Evolutionary conservation across 495 filamentous ascomycete genomes (phyloP).

Genomic region (Talaromyces stipitatus): DNA sequence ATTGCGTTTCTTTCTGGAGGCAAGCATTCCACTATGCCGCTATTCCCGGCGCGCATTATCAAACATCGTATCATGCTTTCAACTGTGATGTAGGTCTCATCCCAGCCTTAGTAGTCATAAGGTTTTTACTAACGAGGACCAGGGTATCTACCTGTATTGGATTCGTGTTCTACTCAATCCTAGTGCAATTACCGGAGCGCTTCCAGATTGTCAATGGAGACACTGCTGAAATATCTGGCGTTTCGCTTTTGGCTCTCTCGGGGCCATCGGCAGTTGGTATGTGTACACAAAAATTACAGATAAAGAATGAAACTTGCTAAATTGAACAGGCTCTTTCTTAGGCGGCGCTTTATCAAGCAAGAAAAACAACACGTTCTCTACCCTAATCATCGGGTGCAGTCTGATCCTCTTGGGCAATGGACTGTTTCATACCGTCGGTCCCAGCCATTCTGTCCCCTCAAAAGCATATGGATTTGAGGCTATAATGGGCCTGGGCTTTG

Average conservation of each 20-base stretch:
- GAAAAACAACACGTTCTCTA: conserved; percentile 41
- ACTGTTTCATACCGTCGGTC: conserved; percentile 11
- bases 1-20: not conserved
- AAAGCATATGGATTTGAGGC: conserved; percentile 34
- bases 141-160: conserved; percentile 37
- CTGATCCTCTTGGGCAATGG: not conserved
- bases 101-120: not conserved
- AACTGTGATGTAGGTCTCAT: conserved; percentile 16
- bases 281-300: conserved; percentile 35
- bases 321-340: not conserved
- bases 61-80: not conserved
- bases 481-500: conserved; percentile 42
- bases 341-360: not conserved
- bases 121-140: not conserved
- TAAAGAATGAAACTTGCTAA: conserved; percentile 17
- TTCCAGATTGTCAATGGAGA: conserved; percentile 48
- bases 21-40: not conserved
- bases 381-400: conserved; percentile 34
- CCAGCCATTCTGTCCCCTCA: conserved; percentile 36
- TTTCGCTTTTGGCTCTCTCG: conserved; percentile 49
- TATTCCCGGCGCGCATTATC: conserved; percentile 18
- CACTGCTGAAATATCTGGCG: conserved; percentile 40
- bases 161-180: conserved; percentile 46
- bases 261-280: conserved; percentile 39
- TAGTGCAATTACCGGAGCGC: conserved; percentile 53